Evolutionary conservation across 371 early-diverging fungal genomes (phyloP).

Genomic region (Lichtheimia ramosa): DNA sequence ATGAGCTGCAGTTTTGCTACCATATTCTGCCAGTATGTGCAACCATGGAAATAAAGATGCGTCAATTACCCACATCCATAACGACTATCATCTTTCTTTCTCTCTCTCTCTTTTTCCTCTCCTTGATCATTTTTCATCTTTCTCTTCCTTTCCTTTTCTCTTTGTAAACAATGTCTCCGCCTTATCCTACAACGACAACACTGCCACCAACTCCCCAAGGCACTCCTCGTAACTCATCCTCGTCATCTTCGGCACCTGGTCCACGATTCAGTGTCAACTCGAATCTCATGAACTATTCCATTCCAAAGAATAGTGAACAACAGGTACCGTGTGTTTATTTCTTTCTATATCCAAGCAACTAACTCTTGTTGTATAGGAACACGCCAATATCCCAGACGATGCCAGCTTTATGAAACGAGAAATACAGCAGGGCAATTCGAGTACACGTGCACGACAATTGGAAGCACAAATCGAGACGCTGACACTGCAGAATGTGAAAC

Average conservation of each 20-base stretch:
- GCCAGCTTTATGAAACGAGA: conserved; percentile 15
- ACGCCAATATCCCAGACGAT: conserved; percentile 1
- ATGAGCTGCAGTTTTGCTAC: too few relatives aligned
- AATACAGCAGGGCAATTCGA: conserved; percentile 43
- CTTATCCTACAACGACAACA: not conserved
- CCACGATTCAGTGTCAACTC: conserved; percentile 49
- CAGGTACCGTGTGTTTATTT: not conserved
- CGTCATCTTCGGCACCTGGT: conserved; percentile 10
- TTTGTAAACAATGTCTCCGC: not conserved
- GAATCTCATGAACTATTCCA: conserved; percentile 55
- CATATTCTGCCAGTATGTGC: too few relatives aligned
- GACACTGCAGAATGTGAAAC: conserved; percentile 48
- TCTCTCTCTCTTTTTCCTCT: not conserved
- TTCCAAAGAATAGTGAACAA: conserved; percentile 34
- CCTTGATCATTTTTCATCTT: not conserved
- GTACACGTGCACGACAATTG: conserved; percentile 40
- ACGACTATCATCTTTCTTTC: not conserved
- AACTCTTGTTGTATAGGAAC: too few relatives aligned
- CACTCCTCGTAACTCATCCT: conserved; percentile 15
- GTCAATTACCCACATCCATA: conserved; percentile 1
- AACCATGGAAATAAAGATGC: too few relatives aligned
- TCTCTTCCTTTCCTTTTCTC: not conserved
- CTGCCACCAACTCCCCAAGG: conserved; percentile 15
- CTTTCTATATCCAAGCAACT: too few relatives aligned
- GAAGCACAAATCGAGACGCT: conserved; percentile 48